phyloP scores from a whole-genome alignment of 768 basidiomycete genomes.

The Phanerochaete carnosa region DNA sequence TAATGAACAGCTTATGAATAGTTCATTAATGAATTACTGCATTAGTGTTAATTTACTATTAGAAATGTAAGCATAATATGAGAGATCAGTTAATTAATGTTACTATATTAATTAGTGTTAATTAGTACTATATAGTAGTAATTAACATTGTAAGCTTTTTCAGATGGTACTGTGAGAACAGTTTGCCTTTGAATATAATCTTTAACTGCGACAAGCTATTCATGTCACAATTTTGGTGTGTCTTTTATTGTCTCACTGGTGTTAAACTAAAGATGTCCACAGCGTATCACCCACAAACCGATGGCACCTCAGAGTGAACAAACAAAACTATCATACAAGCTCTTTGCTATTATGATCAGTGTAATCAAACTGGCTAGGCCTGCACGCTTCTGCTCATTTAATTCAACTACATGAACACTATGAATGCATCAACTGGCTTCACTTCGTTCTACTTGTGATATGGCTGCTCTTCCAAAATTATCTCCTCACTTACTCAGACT shows the following conservation, averaged over 20 bases:
- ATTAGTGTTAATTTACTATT: no score
- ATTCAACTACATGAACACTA: slow-evolving; percentile 25
- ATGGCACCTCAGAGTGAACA: slow-evolving; percentile 30
- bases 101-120: no score
- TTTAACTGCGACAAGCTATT: slow-evolving; percentile 32
- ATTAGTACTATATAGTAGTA: no score
- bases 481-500: slow-evolving; percentile 17
- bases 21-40: no score
- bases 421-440: slow-evolving; percentile 22
- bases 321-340: slow-evolving; percentile 26
- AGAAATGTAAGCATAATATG: no score
- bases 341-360: slow-evolving; percentile 18
- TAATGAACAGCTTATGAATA: no score
- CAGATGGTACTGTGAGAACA: slow-evolving; percentile 26
- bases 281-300: slow-evolving; percentile 35
- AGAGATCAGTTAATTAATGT: no score
- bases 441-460: slow-evolving; percentile 18
- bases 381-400: slow-evolving; percentile 16
- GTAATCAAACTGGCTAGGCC: slow-evolving; percentile 19
- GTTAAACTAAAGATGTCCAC: slow-evolving; percentile 30
- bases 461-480: slow-evolving; percentile 15
- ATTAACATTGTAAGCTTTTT: no score
- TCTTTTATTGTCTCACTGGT: slow-evolving; percentile 23
- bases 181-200: slow-evolving; percentile 16
- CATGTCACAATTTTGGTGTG: slow-evolving; percentile 32